Base-by-base conservation (phyloP, 257 asterid species). In the Vinca minor region DNA sequence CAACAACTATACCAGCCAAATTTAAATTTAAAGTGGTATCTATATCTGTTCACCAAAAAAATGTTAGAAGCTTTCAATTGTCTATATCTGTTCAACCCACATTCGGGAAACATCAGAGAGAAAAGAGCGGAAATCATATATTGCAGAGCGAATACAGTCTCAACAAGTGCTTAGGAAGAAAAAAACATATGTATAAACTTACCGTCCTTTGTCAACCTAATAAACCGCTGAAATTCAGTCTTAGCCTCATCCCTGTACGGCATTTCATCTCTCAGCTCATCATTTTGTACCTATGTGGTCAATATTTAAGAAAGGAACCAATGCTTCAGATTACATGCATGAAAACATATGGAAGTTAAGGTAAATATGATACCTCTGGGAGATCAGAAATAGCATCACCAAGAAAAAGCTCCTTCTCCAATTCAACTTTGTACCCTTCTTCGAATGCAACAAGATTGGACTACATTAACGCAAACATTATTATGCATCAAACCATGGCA, bases 351-450 rank as follows among this genome's bases (percentile, higher is more conserved):
- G 23, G 3, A 15, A 11, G 32, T 28, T 42, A 4, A 46, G 31
- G 32, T 3, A 38, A 38, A 9, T 31, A 23, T 12, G 49, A 49
- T 67, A 91, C 96, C 8, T 11, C 65, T 28, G 98, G 98, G 20
- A 88, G 95, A 76, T 88, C 96, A 7, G 90, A 83, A 45, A 91
- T 79, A 5, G 95, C 94, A 83, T 88, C 95, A 1, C 69, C 81
- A 20, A 91, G 94, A 54, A 76, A 68, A 52, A 91, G 82, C n/a
- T 52, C 86, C 23, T 48, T 72, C 42, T 83, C 68, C 17, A 91
- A 70, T 8, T 74, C 45, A n/a, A 34, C 47, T 35, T 60, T 21
- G 14, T 0, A 2, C 11, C 76, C 86, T 71, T 76, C 85, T 0
- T 85, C 94, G 52, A 50, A 74, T 0, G 75, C 85, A 65, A 91